These are phyloP conservation scores for Lojkania enalia DNA, from an alignment of 2,329 filamentous ascomycete species.

Conservation along the genomic window DNA sequence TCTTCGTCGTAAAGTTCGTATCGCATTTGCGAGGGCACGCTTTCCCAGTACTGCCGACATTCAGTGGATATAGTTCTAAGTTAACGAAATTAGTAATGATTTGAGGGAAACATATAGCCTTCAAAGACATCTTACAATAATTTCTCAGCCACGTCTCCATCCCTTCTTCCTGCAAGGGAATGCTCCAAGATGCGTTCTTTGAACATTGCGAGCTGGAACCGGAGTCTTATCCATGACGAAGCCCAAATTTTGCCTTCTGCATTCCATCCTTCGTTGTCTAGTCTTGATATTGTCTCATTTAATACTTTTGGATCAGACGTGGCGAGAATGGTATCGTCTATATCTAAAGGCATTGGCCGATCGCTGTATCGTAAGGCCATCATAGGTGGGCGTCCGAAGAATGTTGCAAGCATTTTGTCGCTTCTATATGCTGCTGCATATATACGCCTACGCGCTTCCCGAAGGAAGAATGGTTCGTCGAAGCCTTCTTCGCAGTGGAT, in stretches of 20 bases:
- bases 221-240: conserved; percentile 32
- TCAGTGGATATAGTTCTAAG: conserved; percentile 33
- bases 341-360: conserved; percentile 34
- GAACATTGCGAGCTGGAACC: conserved; percentile 30
- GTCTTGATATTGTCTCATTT: conserved; percentile 28
- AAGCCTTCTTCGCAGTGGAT: conserved; percentile 37
- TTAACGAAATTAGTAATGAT: too few species aligned
- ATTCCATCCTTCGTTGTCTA: conserved; percentile 39
- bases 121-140: conserved; percentile 27
- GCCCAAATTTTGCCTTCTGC: conserved; percentile 30
- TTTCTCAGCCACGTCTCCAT: conserved; percentile 32
- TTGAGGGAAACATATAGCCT: too few species aligned
- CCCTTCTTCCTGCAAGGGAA: conserved; percentile 36
- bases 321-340: conserved; percentile 31
- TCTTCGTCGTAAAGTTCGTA: conserved; percentile 42
- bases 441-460: conserved; percentile 34
- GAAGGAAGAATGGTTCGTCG: conserved; percentile 37
- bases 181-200: conserved; percentile 39
- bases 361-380: conserved; percentile 40
- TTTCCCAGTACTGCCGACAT: conserved; percentile 32
- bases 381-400: conserved; percentile 42
- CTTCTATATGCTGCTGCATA: conserved; percentile 35
- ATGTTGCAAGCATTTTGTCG: conserved; percentile 40
- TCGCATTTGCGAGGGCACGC: conserved; percentile 33
- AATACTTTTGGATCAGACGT: conserved; percentile 30